Conservation (phyloP, 106 monocot species). For the Allium cepa region DNA sequence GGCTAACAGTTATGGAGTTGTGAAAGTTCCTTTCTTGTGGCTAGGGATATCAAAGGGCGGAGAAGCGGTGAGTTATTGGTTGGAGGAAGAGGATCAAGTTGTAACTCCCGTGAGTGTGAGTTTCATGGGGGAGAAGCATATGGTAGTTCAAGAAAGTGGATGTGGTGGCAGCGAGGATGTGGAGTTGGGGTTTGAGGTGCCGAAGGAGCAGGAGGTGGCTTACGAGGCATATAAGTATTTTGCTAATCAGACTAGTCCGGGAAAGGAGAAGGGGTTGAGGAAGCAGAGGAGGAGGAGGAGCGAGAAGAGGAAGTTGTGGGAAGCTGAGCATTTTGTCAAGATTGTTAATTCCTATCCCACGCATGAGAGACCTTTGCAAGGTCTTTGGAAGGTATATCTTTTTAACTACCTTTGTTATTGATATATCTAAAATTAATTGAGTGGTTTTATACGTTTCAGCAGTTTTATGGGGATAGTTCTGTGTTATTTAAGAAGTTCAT, state of each 20-base stretch:
- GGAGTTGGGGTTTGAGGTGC: conserved; percentile 9
- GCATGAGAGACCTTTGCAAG: conserved; percentile 62
- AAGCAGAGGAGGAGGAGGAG: conserved; percentile 58
- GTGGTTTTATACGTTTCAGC: too few relatives aligned
- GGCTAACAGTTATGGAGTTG: conserved; percentile 29
- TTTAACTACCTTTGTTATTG: background rate
- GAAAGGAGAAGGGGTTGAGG: conserved; percentile 54
- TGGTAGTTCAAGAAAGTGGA: conserved; percentile 55
- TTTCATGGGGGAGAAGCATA: conserved; percentile 68
- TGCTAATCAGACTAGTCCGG: conserved; percentile 78
- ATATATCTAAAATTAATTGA: too few relatives aligned
- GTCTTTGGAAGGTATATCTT: conserved; percentile 82
- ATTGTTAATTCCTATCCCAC: conserved; percentile 49
- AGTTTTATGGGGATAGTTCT: too few relatives aligned
- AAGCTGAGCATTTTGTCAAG: conserved; percentile 72
- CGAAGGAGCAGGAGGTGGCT: conserved; percentile 46
- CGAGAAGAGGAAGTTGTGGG: conserved; percentile 35
- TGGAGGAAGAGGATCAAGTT: conserved; percentile 3
- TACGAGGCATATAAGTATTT: conserved; percentile 83
- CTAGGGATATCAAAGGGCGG: conserved; percentile 42
- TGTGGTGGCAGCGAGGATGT: conserved; percentile 10
- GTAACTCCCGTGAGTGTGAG: conserved; percentile 43
- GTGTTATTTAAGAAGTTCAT: too few relatives aligned
- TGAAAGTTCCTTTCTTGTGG: conserved; percentile 60
- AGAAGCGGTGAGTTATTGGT: conserved; percentile 25